Base-by-base conservation (phyloP, 306 rosid species). In the Neltuma alba region DNA sequence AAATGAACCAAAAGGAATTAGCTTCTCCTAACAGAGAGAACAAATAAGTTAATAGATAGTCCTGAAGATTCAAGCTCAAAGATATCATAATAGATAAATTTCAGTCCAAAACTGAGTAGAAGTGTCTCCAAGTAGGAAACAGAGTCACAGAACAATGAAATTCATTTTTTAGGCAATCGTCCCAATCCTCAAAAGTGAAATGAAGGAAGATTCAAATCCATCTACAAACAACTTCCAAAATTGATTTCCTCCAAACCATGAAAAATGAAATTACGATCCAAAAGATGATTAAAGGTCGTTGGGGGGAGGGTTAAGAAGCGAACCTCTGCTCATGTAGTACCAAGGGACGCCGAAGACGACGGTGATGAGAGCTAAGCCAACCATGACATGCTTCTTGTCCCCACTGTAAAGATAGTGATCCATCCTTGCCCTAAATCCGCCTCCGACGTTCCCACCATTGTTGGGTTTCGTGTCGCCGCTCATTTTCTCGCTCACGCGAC, bases 381-480 rank as follows among this genome's bases (percentile, higher is more conserved):
- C 88, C 41, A 83, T 62, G 36, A 95, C 99, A 60, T 95, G 99
- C 72, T 91, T 95, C 74, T 94, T 94, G 2, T 94, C 97, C 0
- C 99, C 98, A 48, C 98, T 95, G 79, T 95, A 89, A 11, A 95
- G 77, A 47, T 78, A 84, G 84, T 80, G 90, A 77, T 92, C 90
- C 85, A 91, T 41, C 38, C n/a, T 91, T 6, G 91, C 85, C 83
- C 87, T 84, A 58, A 95, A 95, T 21, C 87, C 86, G 0, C 85
- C 83, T 10, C 83, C 88, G 7, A 41, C 81, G 28, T 76, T 81
- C 10, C 66, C 74, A 7, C 84, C 76, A 34, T 64, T 75, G 34
- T 65, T 80, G 12, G 52, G 3, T 78, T 90, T 91, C 12, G 89
- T 65, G 30, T 80, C 87, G 88, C 86, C 76, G 85, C 88, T 86